A percentile compares a stretch with the other conserved stretches of the same genome.
These are phyloP conservation scores for Aspergillus fijiensis DNA, from an alignment of 2,329 filamentous ascomycete species.

Conservation along the genomic window DNA sequence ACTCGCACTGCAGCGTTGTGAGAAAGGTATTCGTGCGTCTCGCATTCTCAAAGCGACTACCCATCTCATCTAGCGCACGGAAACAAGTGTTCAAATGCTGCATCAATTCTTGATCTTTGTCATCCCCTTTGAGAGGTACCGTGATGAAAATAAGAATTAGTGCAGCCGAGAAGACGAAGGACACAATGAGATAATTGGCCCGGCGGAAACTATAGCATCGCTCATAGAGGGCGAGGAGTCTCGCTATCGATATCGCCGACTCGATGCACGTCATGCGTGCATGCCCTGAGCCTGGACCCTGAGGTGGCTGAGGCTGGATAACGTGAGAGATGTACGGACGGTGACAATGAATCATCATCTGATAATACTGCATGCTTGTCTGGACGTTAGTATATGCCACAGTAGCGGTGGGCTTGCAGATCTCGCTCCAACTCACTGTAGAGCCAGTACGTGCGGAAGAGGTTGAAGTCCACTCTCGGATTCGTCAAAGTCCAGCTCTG, in stretches of 20 bases:
- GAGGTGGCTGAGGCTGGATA: conserved; percentile 43
- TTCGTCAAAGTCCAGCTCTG: not conserved
- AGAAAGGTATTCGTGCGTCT: conserved; percentile 42
- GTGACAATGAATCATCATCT: conserved; percentile 47
- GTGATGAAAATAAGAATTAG: conserved; percentile 42
- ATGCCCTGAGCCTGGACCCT: conserved; percentile 46
- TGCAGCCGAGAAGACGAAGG: conserved; percentile 47
- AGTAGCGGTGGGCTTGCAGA: not conserved
- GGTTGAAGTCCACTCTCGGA: not conserved
- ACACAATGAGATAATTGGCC: conserved; percentile 47
- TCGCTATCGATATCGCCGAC: conserved; percentile 42
- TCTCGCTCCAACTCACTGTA: not conserved
- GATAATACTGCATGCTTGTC: conserved; percentile 45
- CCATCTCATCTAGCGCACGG: conserved; percentile 43
- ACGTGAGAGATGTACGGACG: conserved; percentile 48
- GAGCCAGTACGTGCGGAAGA: not conserved
- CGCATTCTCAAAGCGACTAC: conserved; percentile 43
- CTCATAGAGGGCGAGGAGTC: conserved; percentile 43
- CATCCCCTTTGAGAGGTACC: conserved; percentile 24
- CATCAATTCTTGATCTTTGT: conserved; percentile 33
- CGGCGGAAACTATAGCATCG: conserved; percentile 43
- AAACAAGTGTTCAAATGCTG: conserved; percentile 44
- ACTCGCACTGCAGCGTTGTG: conserved; percentile 39
- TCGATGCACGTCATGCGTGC: conserved; percentile 47
- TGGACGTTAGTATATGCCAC: too few relatives aligned